phyloP scores from a whole-genome alignment of 306 rosid species.

The Trifolium subterraneum region DNA sequence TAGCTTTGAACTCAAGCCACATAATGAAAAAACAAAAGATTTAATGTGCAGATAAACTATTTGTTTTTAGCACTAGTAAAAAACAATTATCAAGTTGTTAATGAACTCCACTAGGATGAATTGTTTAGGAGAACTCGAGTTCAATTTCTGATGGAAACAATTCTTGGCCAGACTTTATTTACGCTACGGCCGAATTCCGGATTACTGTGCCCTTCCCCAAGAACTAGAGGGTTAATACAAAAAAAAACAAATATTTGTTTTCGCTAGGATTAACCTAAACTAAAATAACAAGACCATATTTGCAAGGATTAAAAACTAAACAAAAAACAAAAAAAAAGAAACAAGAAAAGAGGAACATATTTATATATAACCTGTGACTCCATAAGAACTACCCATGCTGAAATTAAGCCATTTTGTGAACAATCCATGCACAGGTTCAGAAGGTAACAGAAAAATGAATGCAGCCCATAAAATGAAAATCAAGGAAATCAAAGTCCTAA shows the following conservation, averaged over 20 bases:
- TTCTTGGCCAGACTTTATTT: too few species aligned
- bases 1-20: constrained; percentile 32
- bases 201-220: too few species aligned
- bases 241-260: too few species aligned
- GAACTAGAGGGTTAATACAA: too few species aligned
- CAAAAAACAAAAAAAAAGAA: not conserved
- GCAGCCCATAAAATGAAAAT: constrained; percentile 64
- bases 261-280: too few species aligned
- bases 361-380: constrained; percentile 59
- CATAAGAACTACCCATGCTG: constrained; percentile 52
- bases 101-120: too few species aligned
- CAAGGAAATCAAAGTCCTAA: constrained; percentile 56
- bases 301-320: not conserved
- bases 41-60: not conserved
- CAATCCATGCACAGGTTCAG: constrained; percentile 39
- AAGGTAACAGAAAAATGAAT: constrained; percentile 59
- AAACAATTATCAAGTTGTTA: too few species aligned
- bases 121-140: too few species aligned
- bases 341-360: not conserved
- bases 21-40: not conserved
- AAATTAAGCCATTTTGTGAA: constrained; percentile 36
- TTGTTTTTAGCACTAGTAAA: not conserved
- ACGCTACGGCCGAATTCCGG: too few species aligned
- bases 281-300: too few species aligned
- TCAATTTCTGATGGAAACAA: too few species aligned